Percentiles rank a stretch among this genome's conserved stretches.
These are phyloP conservation scores for Henckelia pumila DNA, from an alignment of 257 asterid genomes.

Conservation along the genomic window DNA sequence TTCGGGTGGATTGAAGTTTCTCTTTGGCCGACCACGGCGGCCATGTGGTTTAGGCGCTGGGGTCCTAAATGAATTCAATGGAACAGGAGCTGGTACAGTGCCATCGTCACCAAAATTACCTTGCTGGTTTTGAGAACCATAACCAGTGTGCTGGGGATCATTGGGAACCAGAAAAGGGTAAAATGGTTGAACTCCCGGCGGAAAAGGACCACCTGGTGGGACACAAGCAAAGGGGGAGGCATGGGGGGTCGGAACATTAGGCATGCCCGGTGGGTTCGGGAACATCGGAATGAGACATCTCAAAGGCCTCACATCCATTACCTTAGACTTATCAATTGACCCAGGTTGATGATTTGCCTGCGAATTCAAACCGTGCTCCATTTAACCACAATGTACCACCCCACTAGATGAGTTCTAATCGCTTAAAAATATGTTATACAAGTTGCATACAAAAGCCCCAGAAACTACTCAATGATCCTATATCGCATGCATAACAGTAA, in stretches of 20 bases:
- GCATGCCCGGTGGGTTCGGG: slow-evolving; percentile 54
- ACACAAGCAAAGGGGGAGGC: slow-evolving; percentile 84
- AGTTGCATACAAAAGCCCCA: slow-evolving; percentile 1
- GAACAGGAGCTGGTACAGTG: slow-evolving; percentile 60
- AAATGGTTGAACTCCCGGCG: slow-evolving; percentile 82
- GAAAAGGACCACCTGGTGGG: slow-evolving; percentile 92
- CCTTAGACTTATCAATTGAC: slow-evolving; percentile 71
- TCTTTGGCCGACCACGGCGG: slow-evolving; percentile 36
- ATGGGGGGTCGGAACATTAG: slow-evolving; percentile 50
- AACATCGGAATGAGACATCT: slow-evolving; percentile 77
- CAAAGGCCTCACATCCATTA: slow-evolving; percentile 70
- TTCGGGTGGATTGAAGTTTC: slow-evolving; percentile 25
- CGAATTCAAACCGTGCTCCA: slow-evolving; percentile 68
- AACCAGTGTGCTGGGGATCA: slow-evolving; percentile 34
- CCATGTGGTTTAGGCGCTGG: slow-evolving; percentile 54
- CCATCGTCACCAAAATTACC: slow-evolving; percentile 33
- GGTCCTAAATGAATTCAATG: slow-evolving; percentile 68
- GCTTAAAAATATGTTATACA: slow-evolving; percentile 3
- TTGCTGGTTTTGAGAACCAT: slow-evolving; percentile 31
- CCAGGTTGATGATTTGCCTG: slow-evolving; percentile 43
- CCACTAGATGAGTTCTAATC: slow-evolving; percentile 15
- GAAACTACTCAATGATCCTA: slow-evolving; percentile 1
- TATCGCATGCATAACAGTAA: slow-evolving; percentile 15
- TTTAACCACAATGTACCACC: slow-evolving; percentile 30
- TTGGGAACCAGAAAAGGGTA: slow-evolving; percentile 59